Base-by-base conservation (phyloP, 140 eudicot species). In the Cichorium intybus region DNA sequence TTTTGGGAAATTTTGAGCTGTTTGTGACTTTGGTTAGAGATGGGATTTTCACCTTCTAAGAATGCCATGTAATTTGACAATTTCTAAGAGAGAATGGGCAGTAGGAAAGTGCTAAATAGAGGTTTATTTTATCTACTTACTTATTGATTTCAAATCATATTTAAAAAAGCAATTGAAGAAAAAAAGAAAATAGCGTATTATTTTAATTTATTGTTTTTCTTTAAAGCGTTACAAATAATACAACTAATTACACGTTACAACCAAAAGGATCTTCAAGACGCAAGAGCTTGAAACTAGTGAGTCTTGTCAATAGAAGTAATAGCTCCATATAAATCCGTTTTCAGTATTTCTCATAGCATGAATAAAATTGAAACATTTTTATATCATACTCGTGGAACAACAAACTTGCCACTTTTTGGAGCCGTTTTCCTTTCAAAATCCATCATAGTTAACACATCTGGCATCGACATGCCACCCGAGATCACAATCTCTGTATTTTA, bases 391-490 rank as follows among this genome's bases (percentile, higher is more conserved):
- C 61, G 64, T 50, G 80, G 80, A 27, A 75, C 54, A 62, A 48
- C 70, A 75, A 55, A 75, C 60, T 67, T 75, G 18, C 54, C 56
- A 18, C 54, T 20, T 75, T 70, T 75, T 67, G 80, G 68, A 48
- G 73, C 56, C 12, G 45, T 35, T 24, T 7, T 18, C n/a, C 46
- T 17, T 50, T 50, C 41, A 3, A 63, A 46, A 26, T 65, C 72
- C 27, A 20, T 12, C 16, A 55, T 73, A 4, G 79, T 73, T 52
- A 73, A 33, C 7, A 56, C 50, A 15, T 65, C 41, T 47, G 79
- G 79, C 48, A 67, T 45, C 50, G 70, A 64, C 74, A 77, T 71
- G 31, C 79, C 79, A 65, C 79, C 79, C 15, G 79, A 73, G 34
- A 73, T 73, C 50, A 73, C 79, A 56, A 73, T 73, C 79, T 73